These are phyloP conservation scores for Naematelia aurantialba DNA, from an alignment of 768 basidiomycete species.

Conservation along the genomic window DNA sequence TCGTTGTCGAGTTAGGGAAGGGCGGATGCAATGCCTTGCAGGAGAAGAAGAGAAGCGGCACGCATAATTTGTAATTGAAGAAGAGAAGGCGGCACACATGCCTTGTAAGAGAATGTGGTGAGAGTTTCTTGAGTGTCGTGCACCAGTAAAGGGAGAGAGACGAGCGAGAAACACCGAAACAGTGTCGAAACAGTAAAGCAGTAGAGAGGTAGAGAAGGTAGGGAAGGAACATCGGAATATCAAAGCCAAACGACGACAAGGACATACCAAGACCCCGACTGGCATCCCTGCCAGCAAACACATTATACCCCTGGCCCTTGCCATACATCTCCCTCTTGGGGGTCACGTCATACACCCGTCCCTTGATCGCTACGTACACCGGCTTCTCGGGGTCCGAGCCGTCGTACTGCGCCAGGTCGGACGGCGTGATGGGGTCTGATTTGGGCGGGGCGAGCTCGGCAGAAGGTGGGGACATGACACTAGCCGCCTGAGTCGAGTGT, in stretches of 20 bases:
- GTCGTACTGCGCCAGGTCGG: constrained; percentile 66
- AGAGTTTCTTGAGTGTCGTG: no score
- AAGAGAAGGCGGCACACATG: no score
- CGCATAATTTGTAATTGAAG: no score
- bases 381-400: constrained; percentile 65
- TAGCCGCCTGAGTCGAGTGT: constrained; percentile 26
- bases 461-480: constrained; percentile 45
- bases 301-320: constrained; percentile 57
- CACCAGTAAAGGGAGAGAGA: no score
- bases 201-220: neutral
- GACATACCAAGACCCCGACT: constrained; percentile 68
- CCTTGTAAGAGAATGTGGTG: no score
- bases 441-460: constrained; percentile 41
- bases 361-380: constrained; percentile 92
- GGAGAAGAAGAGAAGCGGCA: neutral
- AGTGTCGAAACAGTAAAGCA: neutral
- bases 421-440: constrained; percentile 66
- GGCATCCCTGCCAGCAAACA: constrained; percentile 93
- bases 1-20: neutral
- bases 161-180: no score
- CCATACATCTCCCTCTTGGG: constrained; percentile 86
- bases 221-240: neutral
- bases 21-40: neutral
- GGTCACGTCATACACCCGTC: constrained; percentile 85
- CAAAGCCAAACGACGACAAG: constrained; percentile 6